Conservation (phyloP, 306 rosid species). For the Albizia julibrissin region DNA sequence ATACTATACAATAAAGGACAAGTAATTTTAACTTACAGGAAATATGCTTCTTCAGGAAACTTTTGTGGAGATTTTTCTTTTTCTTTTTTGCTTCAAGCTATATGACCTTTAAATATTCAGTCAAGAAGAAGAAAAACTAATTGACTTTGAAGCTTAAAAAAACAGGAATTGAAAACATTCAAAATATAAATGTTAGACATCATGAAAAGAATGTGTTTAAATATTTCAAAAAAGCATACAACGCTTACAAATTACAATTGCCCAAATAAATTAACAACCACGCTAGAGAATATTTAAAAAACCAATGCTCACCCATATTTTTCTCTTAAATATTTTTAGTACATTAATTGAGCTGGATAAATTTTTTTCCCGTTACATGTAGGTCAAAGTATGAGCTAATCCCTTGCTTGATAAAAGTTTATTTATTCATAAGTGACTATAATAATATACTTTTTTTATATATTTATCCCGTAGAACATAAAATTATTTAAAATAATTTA, state of each 20-base stretch:
- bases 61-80: background rate
- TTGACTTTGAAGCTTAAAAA: background rate
- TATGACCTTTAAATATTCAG: background rate
- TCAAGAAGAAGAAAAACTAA: background rate
- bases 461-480: too few species aligned
- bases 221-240: too few species aligned
- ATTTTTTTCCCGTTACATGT: too few species aligned
- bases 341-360: too few species aligned
- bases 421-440: too few species aligned
- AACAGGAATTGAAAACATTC: background rate
- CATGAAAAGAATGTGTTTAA: background rate
- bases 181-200: background rate
- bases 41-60: background rate
- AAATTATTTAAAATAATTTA: too few species aligned
- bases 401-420: too few species aligned
- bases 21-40: background rate
- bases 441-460: too few species aligned
- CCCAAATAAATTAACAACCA: background rate
- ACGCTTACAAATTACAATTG: too few species aligned
- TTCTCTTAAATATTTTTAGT: too few species aligned
- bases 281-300: background rate
- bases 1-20: background rate
- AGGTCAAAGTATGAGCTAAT: too few species aligned
- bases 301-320: background rate
- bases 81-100: background rate